Percentiles rank a stretch among this genome's conserved stretches.
These are phyloP conservation scores for Fusarium solani-melongenae DNA, from an alignment of 2,329 filamentous ascomycete genomes.

Conservation along the genomic window DNA sequence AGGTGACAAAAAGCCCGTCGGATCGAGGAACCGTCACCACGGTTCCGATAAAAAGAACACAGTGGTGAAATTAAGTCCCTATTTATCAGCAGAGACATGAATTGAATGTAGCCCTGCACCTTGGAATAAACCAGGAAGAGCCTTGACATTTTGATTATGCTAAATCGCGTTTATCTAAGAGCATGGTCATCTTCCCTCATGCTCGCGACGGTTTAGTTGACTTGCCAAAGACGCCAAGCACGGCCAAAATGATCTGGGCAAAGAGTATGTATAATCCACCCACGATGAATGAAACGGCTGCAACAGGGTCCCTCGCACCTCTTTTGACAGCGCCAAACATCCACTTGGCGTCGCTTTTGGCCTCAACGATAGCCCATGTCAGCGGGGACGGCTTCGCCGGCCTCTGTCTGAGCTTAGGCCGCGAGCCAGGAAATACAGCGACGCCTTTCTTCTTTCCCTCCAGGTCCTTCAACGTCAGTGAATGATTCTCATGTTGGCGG, in stretches of 20 bases:
- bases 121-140: too few species aligned
- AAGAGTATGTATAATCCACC: slow-evolving; percentile 23
- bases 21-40: neutral
- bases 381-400: slow-evolving; percentile 37
- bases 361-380: slow-evolving; percentile 34
- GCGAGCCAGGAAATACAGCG: slow-evolving; percentile 42
- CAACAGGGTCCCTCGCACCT: slow-evolving; percentile 28
- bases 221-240: slow-evolving; percentile 12
- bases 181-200: too few species aligned
- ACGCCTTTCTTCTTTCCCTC: slow-evolving; percentile 39
- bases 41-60: neutral
- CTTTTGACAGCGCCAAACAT: slow-evolving; percentile 25
- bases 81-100: neutral
- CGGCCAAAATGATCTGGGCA: slow-evolving; percentile 7
- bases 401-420: slow-evolving; percentile 35
- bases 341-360: slow-evolving; percentile 34
- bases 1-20: neutral
- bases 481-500: slow-evolving; percentile 44
- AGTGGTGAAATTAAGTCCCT: neutral
- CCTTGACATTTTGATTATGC: too few species aligned
- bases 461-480: slow-evolving; percentile 40
- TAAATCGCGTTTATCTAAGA: too few species aligned
- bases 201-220: neutral
- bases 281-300: slow-evolving; percentile 13
- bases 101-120: too few species aligned